These are phyloP conservation scores for Aspergillus floridensis DNA, from an alignment of 2,329 filamentous ascomycete genomes.

Conservation along the genomic window DNA sequence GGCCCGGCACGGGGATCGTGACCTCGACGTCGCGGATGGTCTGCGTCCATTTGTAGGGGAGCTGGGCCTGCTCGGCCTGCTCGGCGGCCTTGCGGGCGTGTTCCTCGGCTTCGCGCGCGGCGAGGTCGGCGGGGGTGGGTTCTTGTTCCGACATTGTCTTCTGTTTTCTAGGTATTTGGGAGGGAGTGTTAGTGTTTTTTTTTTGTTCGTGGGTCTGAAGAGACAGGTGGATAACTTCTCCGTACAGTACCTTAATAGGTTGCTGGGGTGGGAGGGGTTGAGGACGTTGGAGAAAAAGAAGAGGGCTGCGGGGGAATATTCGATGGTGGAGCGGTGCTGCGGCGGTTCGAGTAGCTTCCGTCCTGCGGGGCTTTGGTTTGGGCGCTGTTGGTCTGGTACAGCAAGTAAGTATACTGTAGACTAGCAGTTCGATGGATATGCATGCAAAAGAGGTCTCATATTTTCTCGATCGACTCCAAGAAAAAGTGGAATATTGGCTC, in stretches of 20 bases:
- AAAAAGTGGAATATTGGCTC: too few relatives aligned
- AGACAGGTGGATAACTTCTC: too few relatives aligned
- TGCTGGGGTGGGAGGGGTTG: neutral
- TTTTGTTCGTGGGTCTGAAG: too few relatives aligned
- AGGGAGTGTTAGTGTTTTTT: too few relatives aligned
- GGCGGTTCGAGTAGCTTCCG: conserved; percentile 3
- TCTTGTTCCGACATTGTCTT: conserved; percentile 32
- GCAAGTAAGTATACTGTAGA: too few relatives aligned
- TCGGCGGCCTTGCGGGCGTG: conserved; percentile 67
- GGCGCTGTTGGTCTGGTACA: neutral
- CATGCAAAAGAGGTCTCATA: too few relatives aligned
- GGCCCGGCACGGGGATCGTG: conserved; percentile 72
- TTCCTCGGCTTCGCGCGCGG: conserved; percentile 56
- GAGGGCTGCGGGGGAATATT: neutral
- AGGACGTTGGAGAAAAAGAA: neutral
- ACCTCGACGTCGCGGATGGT: conserved; percentile 86
- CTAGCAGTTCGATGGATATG: too few relatives aligned
- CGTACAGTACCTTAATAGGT: neutral
- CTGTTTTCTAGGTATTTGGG: too few relatives aligned
- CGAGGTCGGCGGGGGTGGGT: conserved; percentile 29
- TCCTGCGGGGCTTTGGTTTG: neutral
- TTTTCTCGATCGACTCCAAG: too few relatives aligned
- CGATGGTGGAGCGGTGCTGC: neutral
- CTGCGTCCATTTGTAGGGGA: conserved; percentile 98
- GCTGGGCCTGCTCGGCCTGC: conserved; percentile 78